Base-by-base conservation (phyloP, 306 rosid genomes). In the Quercus robur region DNA sequence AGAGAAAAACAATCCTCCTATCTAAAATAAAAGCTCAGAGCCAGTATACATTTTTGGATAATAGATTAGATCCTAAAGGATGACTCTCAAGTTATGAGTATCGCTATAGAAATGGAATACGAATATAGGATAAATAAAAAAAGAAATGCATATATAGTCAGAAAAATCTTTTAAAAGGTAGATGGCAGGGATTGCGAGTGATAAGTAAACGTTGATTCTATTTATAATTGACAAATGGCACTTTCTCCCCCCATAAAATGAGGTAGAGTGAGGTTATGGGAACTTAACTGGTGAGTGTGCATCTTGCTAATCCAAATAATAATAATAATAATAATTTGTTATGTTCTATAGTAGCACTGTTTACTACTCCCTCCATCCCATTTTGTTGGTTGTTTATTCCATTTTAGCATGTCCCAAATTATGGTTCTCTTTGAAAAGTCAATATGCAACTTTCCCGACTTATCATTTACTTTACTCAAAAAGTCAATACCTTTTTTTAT, bases 1-100 rank as follows among this genome's bases (percentile, higher is more conserved):
- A 25, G 17, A 9, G 77, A 25, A 76, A 59, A 72, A 23, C 18
- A 78, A 73, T 81, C 69, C 31, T 73, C 72, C 74, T 68, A 55
- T 54, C 21, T 63, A 71, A 78, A 67, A 54, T 81, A 76, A 61
- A 52, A 41, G 67, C 66, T 19, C 21, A 58, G 55, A 73, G 78
- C 59, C 58, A 76, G 49, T 51, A 71, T 55, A 35, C 13, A 41
- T 41, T 41, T 41, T 41, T 41, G 11, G 5, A 62, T 55, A 61
- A 41, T 71, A 18, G 49, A 73, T 78, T 73, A 59, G 46, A 58
- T 71, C 51, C 73, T 70, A 75, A 76, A 61, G 72, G 57, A 73
- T 10, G 49, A 67, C 44, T 67, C 17, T 18, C 18, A 26, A 67
- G 25, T 15, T 19, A 35, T 18, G 12, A 67, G 52, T 33, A 17